phyloP scores from a whole-genome alignment of 176 grass and related monocot genomes.

The Rhynchospora breviuscula region DNA sequence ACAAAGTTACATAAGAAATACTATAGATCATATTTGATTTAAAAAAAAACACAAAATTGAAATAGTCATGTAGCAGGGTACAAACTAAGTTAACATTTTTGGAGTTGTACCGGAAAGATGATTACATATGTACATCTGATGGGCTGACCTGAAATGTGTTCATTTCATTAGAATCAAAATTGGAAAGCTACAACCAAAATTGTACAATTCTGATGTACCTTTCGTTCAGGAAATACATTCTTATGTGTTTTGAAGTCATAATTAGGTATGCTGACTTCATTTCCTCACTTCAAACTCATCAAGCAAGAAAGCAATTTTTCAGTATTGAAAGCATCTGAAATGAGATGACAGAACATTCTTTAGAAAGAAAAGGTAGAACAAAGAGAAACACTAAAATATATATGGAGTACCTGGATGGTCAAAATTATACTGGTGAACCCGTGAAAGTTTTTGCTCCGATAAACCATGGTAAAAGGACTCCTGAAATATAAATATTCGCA shows the following conservation, averaged over 20 bases:
- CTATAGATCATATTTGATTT: too few relatives aligned
- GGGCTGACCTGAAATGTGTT: constrained; percentile 64
- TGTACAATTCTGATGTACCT: constrained; percentile 40
- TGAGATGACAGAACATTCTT: constrained; percentile 2
- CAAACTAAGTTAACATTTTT: too few relatives aligned
- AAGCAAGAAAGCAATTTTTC: constrained; percentile 72
- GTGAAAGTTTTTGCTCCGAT: constrained; percentile 55
- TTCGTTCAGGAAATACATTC: constrained; percentile 32
- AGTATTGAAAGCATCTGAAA: constrained; percentile 86
- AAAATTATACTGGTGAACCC: constrained; percentile 76
- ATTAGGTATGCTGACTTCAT: constrained; percentile 64
- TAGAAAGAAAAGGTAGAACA: not conserved
- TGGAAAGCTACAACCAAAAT: constrained; percentile 30
- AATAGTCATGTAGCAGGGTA: not conserved
- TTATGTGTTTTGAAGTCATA: constrained; percentile 91
- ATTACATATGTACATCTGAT: too few relatives aligned
- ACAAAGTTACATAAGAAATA: not conserved
- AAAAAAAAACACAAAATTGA: constrained; percentile 10
- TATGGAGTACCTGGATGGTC: constrained; percentile 71
- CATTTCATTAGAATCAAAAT: constrained; percentile 1
- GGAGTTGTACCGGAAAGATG: too few relatives aligned
- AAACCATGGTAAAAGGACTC: constrained; percentile 84
- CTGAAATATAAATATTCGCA: constrained; percentile 31
- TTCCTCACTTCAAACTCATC: constrained; percentile 61
- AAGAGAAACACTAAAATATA: constrained; percentile 5